Evolutionary conservation across 2,329 filamentous ascomycete species (phyloP), one percentile per base, ranked within the genome.

Genomic region (Zymoseptoria tritici): DNA sequence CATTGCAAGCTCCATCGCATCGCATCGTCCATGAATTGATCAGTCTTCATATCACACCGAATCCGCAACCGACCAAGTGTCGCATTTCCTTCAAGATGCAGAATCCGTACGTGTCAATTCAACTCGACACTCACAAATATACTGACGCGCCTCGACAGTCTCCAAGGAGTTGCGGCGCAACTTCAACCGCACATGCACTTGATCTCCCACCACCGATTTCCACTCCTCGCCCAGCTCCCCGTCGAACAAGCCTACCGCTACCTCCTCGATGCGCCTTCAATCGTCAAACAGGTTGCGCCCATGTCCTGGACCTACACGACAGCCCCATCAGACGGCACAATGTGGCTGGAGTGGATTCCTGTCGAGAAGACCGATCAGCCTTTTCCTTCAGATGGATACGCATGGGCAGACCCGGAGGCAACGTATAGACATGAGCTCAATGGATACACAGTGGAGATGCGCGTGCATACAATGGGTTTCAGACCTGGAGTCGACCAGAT

Each of bases 221-320:
- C 93, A 2, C 77, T 84, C 61, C 84, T 89, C 70, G 85, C 85
- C 55, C 83, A 84, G 56, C 80, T 96, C 66, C 85, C 87, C 67
- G 80, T 89, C 29, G 84, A 88, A 60, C 88, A 92, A 65, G 89
- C 93, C 24, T 87, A 91, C 62, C 87, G 90, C 70, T 93, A 90
- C 81, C 83, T 97, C 62, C 81, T 92, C 71, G 85, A 86, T 69
- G 92, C 91, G 49, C 90, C 92, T 8, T 88, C 90, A 71, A 88
- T 96, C 63, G 88, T 92, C 67, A 89, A 90, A 74, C 88, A 95
- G 71, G 81, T 86, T 64, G 87, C 91, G 54, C 85, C 93, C 2
- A 92, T 99, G 81, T 90, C 88, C 76, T 99, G 93, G 93, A 92
- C 89, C 52, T 96, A 93, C 74, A 84, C 97, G 59, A 86, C 94